Evolutionary conservation across 768 basidiomycete species (phyloP).

Genomic region (Hirschioporus abietinus): DNA sequence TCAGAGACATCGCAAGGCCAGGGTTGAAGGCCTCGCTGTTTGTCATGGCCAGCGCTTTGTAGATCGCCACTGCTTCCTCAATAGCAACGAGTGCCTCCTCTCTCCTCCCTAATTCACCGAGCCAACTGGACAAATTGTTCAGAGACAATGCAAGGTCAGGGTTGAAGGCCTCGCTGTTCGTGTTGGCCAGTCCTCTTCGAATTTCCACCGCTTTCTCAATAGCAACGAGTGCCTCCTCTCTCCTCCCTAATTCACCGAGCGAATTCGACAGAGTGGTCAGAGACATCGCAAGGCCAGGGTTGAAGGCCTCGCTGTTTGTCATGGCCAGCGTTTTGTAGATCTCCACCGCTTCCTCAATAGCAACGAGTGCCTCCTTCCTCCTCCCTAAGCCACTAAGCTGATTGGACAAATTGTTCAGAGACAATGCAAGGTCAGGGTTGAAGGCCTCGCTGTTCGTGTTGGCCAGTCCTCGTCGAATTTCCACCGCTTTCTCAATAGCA

Average conservation of each 20-base stretch:
- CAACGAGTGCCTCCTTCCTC: no score
- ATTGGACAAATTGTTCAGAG: no score
- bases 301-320: no score
- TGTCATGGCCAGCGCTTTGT: not conserved
- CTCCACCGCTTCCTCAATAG: no score
- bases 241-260: constrained; percentile 6
- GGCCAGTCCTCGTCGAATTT: no score
- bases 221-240: constrained; percentile 8
- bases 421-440: no score
- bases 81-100: constrained; percentile 10
- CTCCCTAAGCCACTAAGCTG: no score
- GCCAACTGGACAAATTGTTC: constrained; percentile 8
- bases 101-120: constrained; percentile 4
- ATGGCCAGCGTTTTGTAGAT: no score
- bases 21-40: constrained; percentile 1
- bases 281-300: constrained; percentile 6
- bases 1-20: constrained; percentile 5
- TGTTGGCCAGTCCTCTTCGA: not conserved
- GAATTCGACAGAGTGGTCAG: constrained; percentile 7
- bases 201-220: constrained; percentile 5
- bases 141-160: constrained; percentile 5
- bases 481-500: not conserved
- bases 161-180: not conserved
- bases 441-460: no score
- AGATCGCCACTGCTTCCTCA: constrained; percentile 4